A percentile compares a stretch with the other conserved stretches of the same genome.
Conservation (phyloP, 1,284 basidiomycete species). For the Amylostereum areolatum region DNA sequence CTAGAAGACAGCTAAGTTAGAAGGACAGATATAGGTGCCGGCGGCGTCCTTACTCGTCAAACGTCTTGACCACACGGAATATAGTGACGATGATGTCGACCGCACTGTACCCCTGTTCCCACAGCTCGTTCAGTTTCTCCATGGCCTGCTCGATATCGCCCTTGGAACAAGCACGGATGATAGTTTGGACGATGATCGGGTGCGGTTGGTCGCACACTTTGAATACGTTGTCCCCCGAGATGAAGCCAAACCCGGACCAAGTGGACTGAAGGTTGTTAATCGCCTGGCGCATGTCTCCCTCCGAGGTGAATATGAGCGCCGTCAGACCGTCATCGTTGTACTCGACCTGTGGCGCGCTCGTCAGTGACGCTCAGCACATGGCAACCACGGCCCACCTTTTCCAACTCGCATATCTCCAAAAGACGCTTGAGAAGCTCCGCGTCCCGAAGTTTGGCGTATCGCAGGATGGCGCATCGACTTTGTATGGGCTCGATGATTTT, state of each 20-base stretch:
- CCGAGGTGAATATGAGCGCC: constrained; percentile 96
- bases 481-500: constrained; percentile 99
- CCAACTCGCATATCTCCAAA: constrained; percentile 89
- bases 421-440: constrained; percentile 88
- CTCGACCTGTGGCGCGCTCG: constrained; percentile 62
- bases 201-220: constrained; percentile 99
- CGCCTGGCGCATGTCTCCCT: constrained; percentile 99
- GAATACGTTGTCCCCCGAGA: constrained; percentile 99
- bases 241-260: constrained; percentile 90
- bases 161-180: constrained; percentile 79
- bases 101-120: constrained; percentile 95
- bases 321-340: constrained; percentile 94
- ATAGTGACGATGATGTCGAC: constrained; percentile 96
- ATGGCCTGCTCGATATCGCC: constrained; percentile 83
- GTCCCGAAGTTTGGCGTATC: constrained; percentile 89
- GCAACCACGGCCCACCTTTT: constrained; percentile 57
- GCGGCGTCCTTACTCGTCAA: constrained; percentile 66
- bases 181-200: constrained; percentile 81
- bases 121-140: constrained; percentile 82
- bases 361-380: background rate
- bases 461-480: constrained; percentile 92
- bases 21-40: background rate
- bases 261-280: constrained; percentile 99
- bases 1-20: constrained; percentile 27
- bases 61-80: constrained; percentile 94